Evolutionary conservation across 257 asterid species (phyloP), one percentile per base, ranked within the genome.

Genomic region (Fraxinus pennsylvanica): DNA sequence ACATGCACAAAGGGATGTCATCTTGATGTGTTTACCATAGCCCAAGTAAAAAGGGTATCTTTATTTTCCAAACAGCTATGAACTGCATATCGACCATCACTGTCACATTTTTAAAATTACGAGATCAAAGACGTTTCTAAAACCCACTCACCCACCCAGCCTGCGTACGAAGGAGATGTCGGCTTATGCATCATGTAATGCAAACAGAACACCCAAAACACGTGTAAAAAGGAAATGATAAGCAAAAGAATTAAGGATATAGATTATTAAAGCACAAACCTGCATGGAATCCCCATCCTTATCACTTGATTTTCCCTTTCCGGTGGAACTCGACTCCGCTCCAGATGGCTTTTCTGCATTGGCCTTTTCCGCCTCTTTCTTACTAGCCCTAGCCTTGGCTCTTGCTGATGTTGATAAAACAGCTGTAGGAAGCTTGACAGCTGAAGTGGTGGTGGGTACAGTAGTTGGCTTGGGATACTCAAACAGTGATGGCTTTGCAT

Each of bases 271-370:
- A 25, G 19, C 25, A 65, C 74, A 75, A 52, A 96, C 99, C 97
- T 96, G 98, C 96, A 90, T 89, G 71, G 96, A 82, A n/a, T 95
- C 97, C 3, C 89, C 92, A 52, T 92, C 94, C 88, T 88, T 93
- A 9, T 93, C 96, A 65, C 78, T 80, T 6, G 88, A 68, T 87
- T 93, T 93, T 21, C 88, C 91, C 93, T 91, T 93, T 17, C 90
- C 94, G 4, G 50, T 41, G 12, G 50, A 9, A 41, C 50, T 41
- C 15, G 15, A 41, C 50, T 41, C 50, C 14, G 4, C 77, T 65
- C 83, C 91, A 70, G 87, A 61, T 57, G 88, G 80, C 84, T 88
- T 93, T 76, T 91, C 97, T 4, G 89, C 80, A 72, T 43, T 74
- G 54, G 91, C 89, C 84, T 90, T 92, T 84, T 93, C 99, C 0